Conservation (phyloP, 805 yeast species). For the Suhomyces prunicola region DNA sequence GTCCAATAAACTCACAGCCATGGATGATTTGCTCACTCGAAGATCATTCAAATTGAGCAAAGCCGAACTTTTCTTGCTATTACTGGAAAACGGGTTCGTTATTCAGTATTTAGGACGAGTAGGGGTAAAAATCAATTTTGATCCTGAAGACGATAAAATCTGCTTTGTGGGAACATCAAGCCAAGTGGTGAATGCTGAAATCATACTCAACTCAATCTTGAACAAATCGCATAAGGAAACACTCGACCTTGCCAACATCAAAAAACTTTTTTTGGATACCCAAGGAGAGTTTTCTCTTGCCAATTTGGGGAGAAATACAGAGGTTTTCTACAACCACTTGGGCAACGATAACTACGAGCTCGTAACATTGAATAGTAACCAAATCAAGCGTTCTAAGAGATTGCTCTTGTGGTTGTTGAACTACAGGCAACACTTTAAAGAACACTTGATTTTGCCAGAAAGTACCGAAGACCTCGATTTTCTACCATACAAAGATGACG, state of each 20-base stretch:
- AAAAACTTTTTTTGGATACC: constrained; percentile 25
- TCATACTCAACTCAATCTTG: constrained; percentile 34
- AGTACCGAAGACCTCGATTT: constrained; percentile 7
- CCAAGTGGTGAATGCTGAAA: constrained; percentile 44
- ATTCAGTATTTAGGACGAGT: constrained; percentile 39
- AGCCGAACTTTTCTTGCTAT: constrained; percentile 39
- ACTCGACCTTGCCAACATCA: constrained; percentile 31
- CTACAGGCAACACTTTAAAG: constrained; percentile 25
- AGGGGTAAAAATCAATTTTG: constrained; percentile 39
- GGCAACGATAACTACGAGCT: constrained; percentile 28
- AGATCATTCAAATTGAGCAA: constrained; percentile 30
- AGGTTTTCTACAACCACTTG: constrained; percentile 31
- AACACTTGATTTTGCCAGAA: constrained; percentile 17
- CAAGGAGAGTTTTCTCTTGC: constrained; percentile 23
- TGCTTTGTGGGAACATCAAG: constrained; percentile 37
- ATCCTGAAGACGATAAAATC: constrained; percentile 26
- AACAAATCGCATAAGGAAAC: constrained; percentile 23
- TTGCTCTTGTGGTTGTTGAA: constrained; percentile 38
- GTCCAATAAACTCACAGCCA: constrained; percentile 18
- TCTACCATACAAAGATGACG: constrained; percentile 30
- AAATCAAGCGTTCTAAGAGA: constrained; percentile 34
- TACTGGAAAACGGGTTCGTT: constrained; percentile 37
- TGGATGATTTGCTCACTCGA: constrained; percentile 31
- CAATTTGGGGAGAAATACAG: constrained; percentile 29
- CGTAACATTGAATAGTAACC: constrained; percentile 24